Base-by-base conservation (phyloP, 805 yeast species). In the Clavispora fructus region DNA sequence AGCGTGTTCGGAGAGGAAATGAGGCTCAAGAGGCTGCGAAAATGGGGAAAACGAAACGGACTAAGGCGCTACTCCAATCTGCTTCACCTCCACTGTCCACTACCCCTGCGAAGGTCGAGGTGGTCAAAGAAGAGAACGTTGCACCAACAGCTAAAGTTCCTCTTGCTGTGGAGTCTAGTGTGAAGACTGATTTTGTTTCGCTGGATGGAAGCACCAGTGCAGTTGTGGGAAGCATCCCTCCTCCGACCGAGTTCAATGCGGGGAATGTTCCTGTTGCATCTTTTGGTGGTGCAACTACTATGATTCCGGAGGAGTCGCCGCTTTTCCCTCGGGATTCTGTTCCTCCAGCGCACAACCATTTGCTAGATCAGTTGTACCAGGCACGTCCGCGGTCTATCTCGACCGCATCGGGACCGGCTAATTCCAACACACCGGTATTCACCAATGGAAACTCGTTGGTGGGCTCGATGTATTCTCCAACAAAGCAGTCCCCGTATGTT, bases 301-400 rank as follows among this genome's bases (percentile, higher is more conserved):
- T 14, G 25, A 16, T 33, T 11, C 17, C 37, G 5, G 25, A 33
- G 7, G 37, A 16, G 13, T 11, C 37, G 6, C 37, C 11, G 2
- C 23, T 33, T 16, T 33, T 33, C 13, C 25, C 37, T 17, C 12
- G 1, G 11, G 37, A 33, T 23, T 39, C 35, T 12, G 50, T 40
- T 9, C 40, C 45, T 41, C 52, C 44, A 8, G 42, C 53, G 9
- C 52, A 54, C 29, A 61, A 63, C 41, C 68, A 60, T 40, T 46
- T 65, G 25, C 53, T 67, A 46, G 68, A 63, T 39, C 73, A 62
- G 53, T 61, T 64, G 33, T 68, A 64, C 50, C 69, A 58, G 17
- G 67, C 68, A 12, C 65, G 60, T 37, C 68, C 69, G 12, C 53
- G 57, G 16, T 53, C 58, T 7, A 41, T 44, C 6, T 52, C 56